Evolutionary conservation across 305 asterid species (phyloP), one percentile per base, ranked within the genome.

Genomic region (Fraxinus albicans): DNA sequence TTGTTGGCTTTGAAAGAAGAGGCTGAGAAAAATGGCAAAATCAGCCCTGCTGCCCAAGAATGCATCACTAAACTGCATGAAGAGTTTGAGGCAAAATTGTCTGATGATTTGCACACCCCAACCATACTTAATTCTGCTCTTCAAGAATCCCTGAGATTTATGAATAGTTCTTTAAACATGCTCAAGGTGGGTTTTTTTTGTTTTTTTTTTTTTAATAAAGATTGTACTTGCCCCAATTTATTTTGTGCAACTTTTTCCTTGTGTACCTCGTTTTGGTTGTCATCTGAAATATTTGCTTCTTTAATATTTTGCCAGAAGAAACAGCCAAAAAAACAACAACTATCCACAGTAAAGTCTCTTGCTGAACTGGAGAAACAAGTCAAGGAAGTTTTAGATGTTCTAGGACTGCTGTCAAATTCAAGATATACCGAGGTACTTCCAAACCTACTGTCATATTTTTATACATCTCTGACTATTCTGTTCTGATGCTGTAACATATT

Each of bases 41-140:
- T 88, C 80, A 88, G 78, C 80, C 84, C 87, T 17, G 90, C 84
- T 55, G 92, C 89, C 40, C 88, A 89, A 82, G 91, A 92, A 35
- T 89, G 94, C 90, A 90, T 89, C 82, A 82, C 31, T 19, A 92
- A 88, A 82, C 91, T 95, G 84, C 93, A 42, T 63, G 82, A 76
- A 6, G 97, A 95, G 58, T 88, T 94, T 65, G 92, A 92, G 86
- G 47, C 91, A 1, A 93, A 86, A 85, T 76, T 95, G 86, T 90
- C 97, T 5, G 98, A 94, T 87, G 99, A 95, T 86, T 84, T 95
- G 89, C 97, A 94, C 76, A 92, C 98, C 1, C 97, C 94, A 3
- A 23, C 93, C 60, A 84, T 94, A 84, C 81, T 95, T 58, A 95
- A 90, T 80, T 86, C 89, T 40, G 77, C 93, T 27, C 92, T 94